These are phyloP conservation scores for Saccharomyces hybrid DNA, from an alignment of 1,139 yeast genomes.

Conservation along the genomic window DNA sequence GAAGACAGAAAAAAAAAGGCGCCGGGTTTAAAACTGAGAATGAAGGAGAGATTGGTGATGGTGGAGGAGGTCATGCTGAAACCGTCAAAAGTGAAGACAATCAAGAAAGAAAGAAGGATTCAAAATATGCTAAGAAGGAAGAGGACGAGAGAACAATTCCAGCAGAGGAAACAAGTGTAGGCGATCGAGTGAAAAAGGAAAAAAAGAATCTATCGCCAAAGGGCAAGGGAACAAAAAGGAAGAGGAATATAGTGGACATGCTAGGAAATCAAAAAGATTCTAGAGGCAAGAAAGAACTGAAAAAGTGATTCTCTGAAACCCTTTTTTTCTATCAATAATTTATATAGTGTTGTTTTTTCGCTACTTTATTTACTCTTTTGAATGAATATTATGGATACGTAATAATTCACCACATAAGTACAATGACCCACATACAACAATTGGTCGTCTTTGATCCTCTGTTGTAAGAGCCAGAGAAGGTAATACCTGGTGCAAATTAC, in stretches of 20 bases:
- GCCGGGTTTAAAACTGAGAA: constrained; percentile 4
- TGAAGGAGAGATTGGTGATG: constrained; percentile 2
- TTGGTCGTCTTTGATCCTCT: constrained; percentile 23
- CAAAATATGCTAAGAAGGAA: not conserved
- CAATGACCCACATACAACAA: constrained; percentile 71
- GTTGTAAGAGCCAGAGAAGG: not conserved
- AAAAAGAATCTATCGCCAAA: constrained; percentile 3
- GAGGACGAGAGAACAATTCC: not conserved
- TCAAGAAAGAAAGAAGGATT: constrained; percentile 2
- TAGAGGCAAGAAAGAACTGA: constrained; percentile 3
- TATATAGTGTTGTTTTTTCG: not conserved
- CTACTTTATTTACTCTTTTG: not conserved
- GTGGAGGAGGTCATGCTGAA: constrained; percentile 5
- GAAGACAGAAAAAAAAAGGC: constrained; percentile 10
- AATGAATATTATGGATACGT: constrained; percentile 29
- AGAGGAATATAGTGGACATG: constrained; percentile 10
- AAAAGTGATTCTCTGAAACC: not conserved
- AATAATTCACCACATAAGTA: constrained; percentile 68
- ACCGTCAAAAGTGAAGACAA: not conserved
- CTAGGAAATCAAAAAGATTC: constrained; percentile 1
- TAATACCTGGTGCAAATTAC: constrained; percentile 1
- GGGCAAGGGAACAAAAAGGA: not conserved
- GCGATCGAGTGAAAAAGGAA: constrained; percentile 1
- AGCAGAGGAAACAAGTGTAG: not conserved
- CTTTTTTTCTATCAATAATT: not conserved